Evolutionary conservation across 2,329 filamentous ascomycete species (phyloP).

Genomic region (Botryotinia calthae): DNA sequence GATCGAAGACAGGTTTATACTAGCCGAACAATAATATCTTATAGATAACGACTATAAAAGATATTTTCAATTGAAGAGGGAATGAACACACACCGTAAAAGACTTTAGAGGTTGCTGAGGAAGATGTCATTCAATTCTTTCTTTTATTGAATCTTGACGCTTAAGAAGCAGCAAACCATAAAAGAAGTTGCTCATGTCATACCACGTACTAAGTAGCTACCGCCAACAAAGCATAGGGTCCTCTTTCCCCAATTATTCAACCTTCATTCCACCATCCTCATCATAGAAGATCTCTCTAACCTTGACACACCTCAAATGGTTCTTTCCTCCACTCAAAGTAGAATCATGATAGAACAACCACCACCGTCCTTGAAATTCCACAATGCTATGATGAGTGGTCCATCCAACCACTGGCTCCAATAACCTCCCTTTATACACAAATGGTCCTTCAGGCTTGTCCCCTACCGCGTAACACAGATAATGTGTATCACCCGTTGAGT

Average conservation of each 20-base stretch:
- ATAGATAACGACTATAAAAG: not conserved
- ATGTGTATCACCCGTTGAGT: slow-evolving; percentile 77
- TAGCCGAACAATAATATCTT: not conserved
- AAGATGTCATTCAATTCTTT: not conserved
- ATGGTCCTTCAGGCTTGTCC: slow-evolving; percentile 64
- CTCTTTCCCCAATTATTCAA: slow-evolving; percentile 24
- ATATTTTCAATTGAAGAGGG: not conserved
- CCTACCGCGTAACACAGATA: slow-evolving; percentile 68
- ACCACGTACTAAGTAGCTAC: not conserved
- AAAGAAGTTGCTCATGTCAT: not conserved
- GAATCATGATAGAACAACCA: slow-evolving; percentile 77
- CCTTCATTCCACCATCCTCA: slow-evolving; percentile 56
- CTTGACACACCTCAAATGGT: slow-evolving; percentile 72
- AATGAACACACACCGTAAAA: too few species aligned
- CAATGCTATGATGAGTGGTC: slow-evolving; percentile 80
- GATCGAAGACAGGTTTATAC: accelerated
- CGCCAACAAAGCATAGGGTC: not conserved
- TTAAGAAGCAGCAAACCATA: not conserved
- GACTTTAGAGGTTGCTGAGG: not conserved
- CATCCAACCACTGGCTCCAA: slow-evolving; percentile 75
- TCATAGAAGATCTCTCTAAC: slow-evolving; percentile 73
- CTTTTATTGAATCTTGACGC: too few species aligned
- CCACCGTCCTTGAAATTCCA: slow-evolving; percentile 69
- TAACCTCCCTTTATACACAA: slow-evolving; percentile 68
- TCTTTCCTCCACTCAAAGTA: slow-evolving; percentile 63